phyloP scores from a whole-genome alignment of 148 eudicot species.

The Cornus suecica region DNA sequence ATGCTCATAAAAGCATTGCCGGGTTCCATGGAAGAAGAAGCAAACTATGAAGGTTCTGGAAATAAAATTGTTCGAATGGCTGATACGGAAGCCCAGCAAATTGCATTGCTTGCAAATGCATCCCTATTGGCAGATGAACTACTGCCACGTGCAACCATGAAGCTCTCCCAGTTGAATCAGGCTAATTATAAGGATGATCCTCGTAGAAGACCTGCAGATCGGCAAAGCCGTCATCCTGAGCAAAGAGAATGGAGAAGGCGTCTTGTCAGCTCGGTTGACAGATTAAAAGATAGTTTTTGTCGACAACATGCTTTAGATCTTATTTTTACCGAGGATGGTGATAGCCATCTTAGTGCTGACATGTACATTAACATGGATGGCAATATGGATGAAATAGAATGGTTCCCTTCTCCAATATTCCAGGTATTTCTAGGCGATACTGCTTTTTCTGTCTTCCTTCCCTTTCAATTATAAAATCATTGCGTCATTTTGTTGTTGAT shows the following conservation, averaged over 20 bases:
- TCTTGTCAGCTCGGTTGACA: slow-evolving; percentile 72
- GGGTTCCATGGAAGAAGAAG: slow-evolving; percentile 82
- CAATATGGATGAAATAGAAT: slow-evolving; percentile 72
- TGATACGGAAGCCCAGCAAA: slow-evolving; percentile 87
- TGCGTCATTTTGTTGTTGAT: not conserved
- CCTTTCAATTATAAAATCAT: not conserved
- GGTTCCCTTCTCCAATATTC: slow-evolving; percentile 87
- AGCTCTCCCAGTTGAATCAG: slow-evolving; percentile 58
- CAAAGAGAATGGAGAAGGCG: slow-evolving; percentile 95
- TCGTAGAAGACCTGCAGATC: slow-evolving; percentile 60
- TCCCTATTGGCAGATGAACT: slow-evolving; percentile 86
- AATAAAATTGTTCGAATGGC: slow-evolving; percentile 89
- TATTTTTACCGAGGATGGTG: slow-evolving; percentile 93
- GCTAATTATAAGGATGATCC: slow-evolving; percentile 59
- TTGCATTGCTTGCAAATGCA: slow-evolving; percentile 97
- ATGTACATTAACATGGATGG: slow-evolving; percentile 87
- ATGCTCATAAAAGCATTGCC: slow-evolving; percentile 96
- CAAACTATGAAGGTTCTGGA: slow-evolving; percentile 64
- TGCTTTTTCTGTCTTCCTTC: slow-evolving; percentile 4
- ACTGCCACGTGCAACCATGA: slow-evolving; percentile 92
- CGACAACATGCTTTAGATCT: slow-evolving; percentile 91
- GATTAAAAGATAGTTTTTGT: slow-evolving; percentile 91
- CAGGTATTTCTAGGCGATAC: slow-evolving; percentile 48
- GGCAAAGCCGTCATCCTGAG: slow-evolving; percentile 87
- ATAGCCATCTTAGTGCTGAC: slow-evolving; percentile 82